Conservation (phyloP, 2,329 filamentous ascomycete species). For the Claviceps sp. region DNA sequence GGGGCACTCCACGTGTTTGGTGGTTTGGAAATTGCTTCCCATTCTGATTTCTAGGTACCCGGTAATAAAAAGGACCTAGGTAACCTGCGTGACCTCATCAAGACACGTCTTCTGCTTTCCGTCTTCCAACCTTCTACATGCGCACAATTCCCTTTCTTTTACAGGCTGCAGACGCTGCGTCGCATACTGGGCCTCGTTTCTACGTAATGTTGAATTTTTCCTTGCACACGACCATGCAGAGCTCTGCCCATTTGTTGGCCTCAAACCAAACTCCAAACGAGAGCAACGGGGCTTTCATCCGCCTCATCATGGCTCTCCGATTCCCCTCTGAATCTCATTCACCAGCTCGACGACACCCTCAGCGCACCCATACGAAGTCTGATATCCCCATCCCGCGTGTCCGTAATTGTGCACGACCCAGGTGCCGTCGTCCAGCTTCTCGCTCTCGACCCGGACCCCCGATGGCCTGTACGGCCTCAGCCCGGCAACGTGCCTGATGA, state of each 20-base stretch:
- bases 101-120: no score
- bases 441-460: constrained; percentile 60
- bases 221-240: no score
- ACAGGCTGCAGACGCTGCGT: no score
- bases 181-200: no score
- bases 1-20: no score
- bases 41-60: no score
- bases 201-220: no score
- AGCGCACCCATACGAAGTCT: constrained; percentile 57
- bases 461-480: constrained; percentile 60
- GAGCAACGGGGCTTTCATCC: constrained; percentile 17
- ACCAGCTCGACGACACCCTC: constrained; percentile 54
- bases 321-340: constrained; percentile 36
- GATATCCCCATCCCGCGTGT: constrained; percentile 67
- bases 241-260: not conserved
- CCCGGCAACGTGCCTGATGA: constrained; percentile 73
- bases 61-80: no score
- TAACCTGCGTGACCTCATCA: no score
- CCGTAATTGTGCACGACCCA: constrained; percentile 73
- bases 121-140: no score
- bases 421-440: constrained; percentile 34
- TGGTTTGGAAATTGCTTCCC: no score
- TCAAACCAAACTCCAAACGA: not conserved
- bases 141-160: no score
- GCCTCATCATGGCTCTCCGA: constrained; percentile 13